A percentile compares a stretch with the other conserved stretches of the same genome.
These are phyloP conservation scores for Aspergillus viridinutans DNA, from an alignment of 2,329 filamentous ascomycete genomes.

Conservation along the genomic window DNA sequence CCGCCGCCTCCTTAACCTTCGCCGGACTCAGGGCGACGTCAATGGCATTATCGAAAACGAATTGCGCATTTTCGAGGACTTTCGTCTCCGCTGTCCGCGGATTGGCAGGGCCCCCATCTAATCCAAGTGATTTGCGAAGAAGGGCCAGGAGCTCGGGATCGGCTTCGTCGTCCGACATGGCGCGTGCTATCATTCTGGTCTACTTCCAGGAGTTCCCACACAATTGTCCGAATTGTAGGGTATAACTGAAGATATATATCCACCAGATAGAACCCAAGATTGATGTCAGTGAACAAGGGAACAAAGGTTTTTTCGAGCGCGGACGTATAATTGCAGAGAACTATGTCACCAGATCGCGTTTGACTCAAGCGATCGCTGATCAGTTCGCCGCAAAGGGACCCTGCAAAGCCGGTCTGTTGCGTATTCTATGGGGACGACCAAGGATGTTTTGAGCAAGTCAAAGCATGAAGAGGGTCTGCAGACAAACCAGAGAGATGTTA, in stretches of 20 bases:
- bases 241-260: not conserved
- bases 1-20: conserved; percentile 76
- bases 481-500: not conserved
- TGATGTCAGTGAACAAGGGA: not conserved
- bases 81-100: conserved; percentile 67
- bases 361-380: not conserved
- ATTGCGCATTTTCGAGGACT: conserved; percentile 76
- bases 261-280: not conserved
- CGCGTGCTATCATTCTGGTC: conserved; percentile 17
- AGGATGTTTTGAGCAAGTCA: not conserved
- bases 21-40: conserved; percentile 86
- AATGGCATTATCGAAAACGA: conserved; percentile 86
- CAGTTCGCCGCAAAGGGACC: not conserved
- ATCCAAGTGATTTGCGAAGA: conserved; percentile 71
- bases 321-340: not conserved
- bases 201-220: not conserved
- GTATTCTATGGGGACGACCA: too few species aligned
- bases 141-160: conserved; percentile 84
- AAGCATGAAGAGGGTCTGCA: not conserved
- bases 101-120: conserved; percentile 53
- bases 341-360: not conserved
- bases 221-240: conserved; percentile 16
- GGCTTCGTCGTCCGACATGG: conserved; percentile 87
- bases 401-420: not conserved
- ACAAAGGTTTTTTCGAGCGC: not conserved